Conservation (phyloP, 1,139 yeast species). For the Candida anutae region DNA sequence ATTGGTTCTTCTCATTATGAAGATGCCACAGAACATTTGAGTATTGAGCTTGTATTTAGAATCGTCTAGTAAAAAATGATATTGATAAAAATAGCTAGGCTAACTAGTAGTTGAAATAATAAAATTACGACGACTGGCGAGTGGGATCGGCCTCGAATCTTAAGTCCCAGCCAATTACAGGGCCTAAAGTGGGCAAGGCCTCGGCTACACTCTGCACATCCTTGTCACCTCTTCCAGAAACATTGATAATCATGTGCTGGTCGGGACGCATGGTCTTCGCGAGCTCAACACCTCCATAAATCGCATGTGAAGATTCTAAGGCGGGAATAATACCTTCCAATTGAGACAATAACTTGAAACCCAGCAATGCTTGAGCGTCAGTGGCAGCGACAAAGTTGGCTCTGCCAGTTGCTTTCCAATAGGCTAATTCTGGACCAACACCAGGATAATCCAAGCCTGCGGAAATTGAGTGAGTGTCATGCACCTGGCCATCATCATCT, state of each 20-base stretch:
- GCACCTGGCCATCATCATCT: constrained; percentile 88
- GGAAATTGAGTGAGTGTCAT: constrained; percentile 94
- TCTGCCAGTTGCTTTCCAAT: constrained; percentile 91
- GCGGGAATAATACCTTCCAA: constrained; percentile 98
- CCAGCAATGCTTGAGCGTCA: constrained; percentile 86
- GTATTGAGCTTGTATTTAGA: no score
- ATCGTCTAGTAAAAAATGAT: no score
- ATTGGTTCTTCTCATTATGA: constrained; percentile 71
- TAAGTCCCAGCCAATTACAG: constrained; percentile 90
- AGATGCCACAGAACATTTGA: constrained; percentile 50
- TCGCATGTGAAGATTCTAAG: constrained; percentile 93
- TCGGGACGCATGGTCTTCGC: constrained; percentile 82
- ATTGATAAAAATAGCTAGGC: no score
- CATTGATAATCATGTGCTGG: constrained; percentile 75
- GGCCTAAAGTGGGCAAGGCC: constrained; percentile 81
- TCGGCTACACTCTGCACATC: constrained; percentile 98
- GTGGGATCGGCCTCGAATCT: constrained; percentile 64
- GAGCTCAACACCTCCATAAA: constrained; percentile 79
- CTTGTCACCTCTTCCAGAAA: constrained; percentile 98
- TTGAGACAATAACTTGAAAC: constrained; percentile 83
- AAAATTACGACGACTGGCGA: constrained; percentile 11
- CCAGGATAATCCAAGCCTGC: constrained; percentile 99
- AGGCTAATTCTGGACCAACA: constrained; percentile 96
- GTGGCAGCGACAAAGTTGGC: constrained; percentile 88
- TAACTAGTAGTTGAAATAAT: not conserved